A percentile compares a stretch with the other conserved stretches of the same genome.
These are phyloP conservation scores for Phlyctochytrium planicorne DNA, from an alignment of 192 early-diverging fungal genomes.

Conservation along the genomic window DNA sequence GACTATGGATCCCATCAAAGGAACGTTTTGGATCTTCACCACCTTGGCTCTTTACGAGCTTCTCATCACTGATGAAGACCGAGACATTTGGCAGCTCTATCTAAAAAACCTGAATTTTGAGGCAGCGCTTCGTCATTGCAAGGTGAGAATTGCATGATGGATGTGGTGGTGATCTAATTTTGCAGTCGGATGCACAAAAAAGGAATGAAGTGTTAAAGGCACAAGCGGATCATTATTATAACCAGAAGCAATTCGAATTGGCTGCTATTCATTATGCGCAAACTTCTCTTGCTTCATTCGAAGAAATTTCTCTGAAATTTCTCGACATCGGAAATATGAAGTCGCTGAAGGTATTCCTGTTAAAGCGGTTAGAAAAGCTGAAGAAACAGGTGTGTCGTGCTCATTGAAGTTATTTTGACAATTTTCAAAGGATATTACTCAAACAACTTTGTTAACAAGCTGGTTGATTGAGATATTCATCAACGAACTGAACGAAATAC, in stretches of 20 bases:
- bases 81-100: conserved; percentile 92
- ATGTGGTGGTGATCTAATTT: not conserved
- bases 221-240: conserved; percentile 87
- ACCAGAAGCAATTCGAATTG: conserved; percentile 64
- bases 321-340: conserved; percentile 68
- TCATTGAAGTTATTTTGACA: conserved; percentile 5
- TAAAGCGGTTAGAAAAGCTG: conserved; percentile 70
- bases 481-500: conserved; percentile 70
- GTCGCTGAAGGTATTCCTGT: conserved; percentile 77
- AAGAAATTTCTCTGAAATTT: conserved; percentile 88
- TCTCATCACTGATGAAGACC: conserved; percentile 87
- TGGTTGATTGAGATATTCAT: conserved; percentile 92
- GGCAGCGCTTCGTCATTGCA: conserved; percentile 74
- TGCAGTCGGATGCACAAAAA: conserved; percentile 28
- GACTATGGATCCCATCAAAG: conserved; percentile 63
- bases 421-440: conserved; percentile 67
- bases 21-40: conserved; percentile 92
- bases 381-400: conserved; percentile 51
- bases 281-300: conserved; percentile 72
- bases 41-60: conserved; percentile 83
- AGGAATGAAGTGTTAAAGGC: too few species aligned
- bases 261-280: conserved; percentile 89
- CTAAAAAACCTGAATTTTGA: conserved; percentile 81
- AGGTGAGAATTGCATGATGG: too few species aligned
- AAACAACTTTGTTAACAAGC: conserved; percentile 75